Evolutionary conservation across 768 basidiomycete genomes (phyloP), one percentile per base, ranked within the genome.

Genomic region (Holtermanniella nyarrowii): DNA sequence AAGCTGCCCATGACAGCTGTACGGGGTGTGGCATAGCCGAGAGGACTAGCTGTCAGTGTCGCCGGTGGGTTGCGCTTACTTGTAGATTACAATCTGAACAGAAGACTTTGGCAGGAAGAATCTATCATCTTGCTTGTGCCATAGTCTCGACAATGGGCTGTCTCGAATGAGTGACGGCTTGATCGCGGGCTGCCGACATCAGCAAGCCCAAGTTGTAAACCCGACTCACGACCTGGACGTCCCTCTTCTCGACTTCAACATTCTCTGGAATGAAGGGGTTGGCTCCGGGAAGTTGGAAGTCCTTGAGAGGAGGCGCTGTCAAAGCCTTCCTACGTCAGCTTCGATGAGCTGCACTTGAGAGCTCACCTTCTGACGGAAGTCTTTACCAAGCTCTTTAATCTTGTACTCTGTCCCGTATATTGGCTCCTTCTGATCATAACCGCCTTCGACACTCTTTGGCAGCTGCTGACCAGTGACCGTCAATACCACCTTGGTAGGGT

Each of bases 51-150:
- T 11, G 23, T 45, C 4, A 41, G 26, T 21, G n/a, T 24, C 18
- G 5, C 3, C 4, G 2, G 14, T 3, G 12, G 42, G 20, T 53
- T 47, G 4, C 12, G 57, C 66, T 53, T 45, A 68, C 59, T 65
- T 60, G 43, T 62, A 55, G 14, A 71, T 55, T 12, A 54, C 80
- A 49, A 96, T 77, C 50, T 83, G 73, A 20, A 84, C 78, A 55
- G 80, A 78, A 1, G 89, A 88, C 65, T 86, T 88, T 0, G 95
- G 95, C 10, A 93, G 81, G 85, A 88, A 93, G 75, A 95, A 99
- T 54, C 77, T 79, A 70, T 99, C 93, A 68, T 99, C 95, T 67
- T 90, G 90, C 76, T 99, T 99, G 73, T 90, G 81, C 91, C 93
- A 99, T 2, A 97, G 73, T 12, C 82, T 78, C 3, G 83, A 84